phyloP scores from a whole-genome alignment of 2,329 filamentous ascomycete genomes.

The Alternaria tenuissima region DNA sequence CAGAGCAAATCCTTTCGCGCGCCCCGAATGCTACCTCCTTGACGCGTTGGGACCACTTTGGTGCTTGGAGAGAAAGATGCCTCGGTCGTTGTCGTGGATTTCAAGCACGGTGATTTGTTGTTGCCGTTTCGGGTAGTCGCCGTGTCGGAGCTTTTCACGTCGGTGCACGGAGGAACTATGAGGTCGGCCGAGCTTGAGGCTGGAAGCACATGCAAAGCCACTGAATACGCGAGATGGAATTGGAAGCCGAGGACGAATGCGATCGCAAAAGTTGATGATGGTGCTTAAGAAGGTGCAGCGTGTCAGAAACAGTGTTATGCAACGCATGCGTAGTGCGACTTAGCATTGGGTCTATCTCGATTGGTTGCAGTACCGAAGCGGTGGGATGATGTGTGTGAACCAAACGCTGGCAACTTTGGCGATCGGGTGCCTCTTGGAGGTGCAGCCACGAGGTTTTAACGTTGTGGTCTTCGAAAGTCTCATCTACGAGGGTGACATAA shows the following conservation, averaged over 20 bases:
- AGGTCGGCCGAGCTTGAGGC: slow-evolving; percentile 11
- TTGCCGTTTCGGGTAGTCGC: slow-evolving; percentile 1
- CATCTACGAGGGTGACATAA: neutral
- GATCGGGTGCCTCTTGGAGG: neutral
- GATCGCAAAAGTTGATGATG: neutral
- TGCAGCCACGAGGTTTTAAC: neutral
- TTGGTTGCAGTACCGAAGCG: neutral
- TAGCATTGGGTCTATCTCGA: neutral
- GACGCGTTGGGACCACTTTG: slow-evolving; percentile 15
- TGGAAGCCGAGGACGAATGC: neutral
- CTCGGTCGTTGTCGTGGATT: slow-evolving; percentile 26
- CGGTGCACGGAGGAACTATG: slow-evolving; percentile 2
- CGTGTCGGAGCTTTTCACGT: slow-evolving; percentile 11
- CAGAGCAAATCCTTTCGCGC: slow-evolving; percentile 13
- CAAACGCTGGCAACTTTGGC: neutral
- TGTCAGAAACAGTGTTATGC: neutral
- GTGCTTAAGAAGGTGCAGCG: neutral
- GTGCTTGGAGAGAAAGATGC: slow-evolving; percentile 23
- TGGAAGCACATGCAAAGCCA: slow-evolving; percentile 4
- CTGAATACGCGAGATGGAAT: neutral
- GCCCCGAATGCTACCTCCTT: slow-evolving; percentile 14
- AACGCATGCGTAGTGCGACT: neutral
- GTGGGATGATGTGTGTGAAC: neutral
- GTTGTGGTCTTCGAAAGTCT: neutral
- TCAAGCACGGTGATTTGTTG: slow-evolving; percentile 24